A percentile compares a stretch with the other conserved stretches of the same genome.
Evolutionary conservation across 495 filamentous ascomycete genomes (phyloP).

Genomic region (Neurospora africana): DNA sequence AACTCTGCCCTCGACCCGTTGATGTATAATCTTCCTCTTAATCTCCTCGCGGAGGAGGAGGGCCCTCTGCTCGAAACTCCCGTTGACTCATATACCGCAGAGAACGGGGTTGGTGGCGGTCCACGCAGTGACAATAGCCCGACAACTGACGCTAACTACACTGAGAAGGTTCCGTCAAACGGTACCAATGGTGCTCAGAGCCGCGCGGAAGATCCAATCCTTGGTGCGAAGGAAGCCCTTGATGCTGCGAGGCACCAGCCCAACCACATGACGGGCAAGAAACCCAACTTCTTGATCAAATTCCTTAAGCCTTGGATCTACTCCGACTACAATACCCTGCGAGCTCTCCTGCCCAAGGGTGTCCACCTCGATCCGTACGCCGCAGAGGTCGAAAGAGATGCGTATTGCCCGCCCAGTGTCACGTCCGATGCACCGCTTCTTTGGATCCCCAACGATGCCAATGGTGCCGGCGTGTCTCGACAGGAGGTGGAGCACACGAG

Average conservation of each 20-base stretch:
- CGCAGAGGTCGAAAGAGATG: constrained; percentile 50
- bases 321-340: constrained; percentile 58
- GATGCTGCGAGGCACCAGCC: neutral
- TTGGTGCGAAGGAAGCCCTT: constrained; percentile 10
- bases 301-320: constrained; percentile 75
- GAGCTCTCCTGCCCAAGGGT: constrained; percentile 56
- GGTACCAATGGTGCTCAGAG: constrained; percentile 16
- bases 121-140: constrained; percentile 5
- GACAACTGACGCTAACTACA: constrained; percentile 11
- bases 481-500: constrained; percentile 66
- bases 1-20: constrained; percentile 71
- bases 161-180: constrained; percentile 23
- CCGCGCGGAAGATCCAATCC: constrained; percentile 11
- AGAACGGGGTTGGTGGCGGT: neutral
- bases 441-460: constrained; percentile 71
- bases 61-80: constrained; percentile 26
- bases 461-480: constrained; percentile 53
- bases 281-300: constrained; percentile 45
- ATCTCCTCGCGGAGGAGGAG: constrained; percentile 54
- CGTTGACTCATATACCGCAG: constrained; percentile 10
- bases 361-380: constrained; percentile 43
- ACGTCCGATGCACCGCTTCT: constrained; percentile 54
- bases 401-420: constrained; percentile 70
- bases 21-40: constrained; percentile 66
- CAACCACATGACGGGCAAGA: constrained; percentile 14